phyloP scores from a whole-genome alignment of 352 stramenopile species.

The Phytophthora foliorum region DNA sequence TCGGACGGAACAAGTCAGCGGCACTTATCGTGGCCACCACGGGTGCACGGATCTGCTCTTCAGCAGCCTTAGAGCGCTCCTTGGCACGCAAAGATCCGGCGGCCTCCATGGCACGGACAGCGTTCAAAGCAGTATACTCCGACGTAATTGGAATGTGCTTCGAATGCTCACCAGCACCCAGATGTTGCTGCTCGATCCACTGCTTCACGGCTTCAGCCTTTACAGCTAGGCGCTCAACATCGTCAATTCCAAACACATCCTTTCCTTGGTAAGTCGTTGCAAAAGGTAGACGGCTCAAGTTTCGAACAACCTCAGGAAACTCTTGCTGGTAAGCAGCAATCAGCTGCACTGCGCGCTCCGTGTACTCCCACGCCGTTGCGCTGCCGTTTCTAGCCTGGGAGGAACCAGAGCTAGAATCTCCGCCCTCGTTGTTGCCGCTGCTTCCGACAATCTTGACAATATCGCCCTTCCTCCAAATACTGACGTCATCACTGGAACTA shows the following conservation, averaged over 20 bases:
- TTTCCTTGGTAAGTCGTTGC: conserved; percentile 91
- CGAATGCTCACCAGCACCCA: conserved; percentile 86
- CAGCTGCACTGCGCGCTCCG: conserved; percentile 94
- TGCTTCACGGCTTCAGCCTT: conserved; percentile 88
- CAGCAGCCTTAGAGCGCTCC: conserved; percentile 62
- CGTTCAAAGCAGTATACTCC: conserved; percentile 93
- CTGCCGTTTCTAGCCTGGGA: conserved; percentile 25
- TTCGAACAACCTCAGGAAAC: conserved; percentile 95
- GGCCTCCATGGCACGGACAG: conserved; percentile 94
- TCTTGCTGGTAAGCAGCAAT: conserved; percentile 94
- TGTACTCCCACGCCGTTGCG: conserved; percentile 96
- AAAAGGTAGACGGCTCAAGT: conserved; percentile 90
- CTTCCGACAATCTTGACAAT: conserved; percentile 95
- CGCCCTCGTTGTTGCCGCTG: conserved; percentile 40
- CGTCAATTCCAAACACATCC: conserved; percentile 86
- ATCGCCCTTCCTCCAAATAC: conserved; percentile 92
- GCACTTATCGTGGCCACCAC: conserved; percentile 56
- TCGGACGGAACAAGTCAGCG: conserved; percentile 77
- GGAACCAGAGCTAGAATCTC: conserved; percentile 2
- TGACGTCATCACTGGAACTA: conserved; percentile 34
- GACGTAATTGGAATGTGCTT: conserved; percentile 95
- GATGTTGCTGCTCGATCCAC: conserved; percentile 94
- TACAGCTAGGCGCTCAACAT: conserved; percentile 62
- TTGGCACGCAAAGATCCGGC: conserved; percentile 72
- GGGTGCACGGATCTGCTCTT: conserved; percentile 43